phyloP scores from a whole-genome alignment of 305 asterid species.

The Rubia balearica region DNA sequence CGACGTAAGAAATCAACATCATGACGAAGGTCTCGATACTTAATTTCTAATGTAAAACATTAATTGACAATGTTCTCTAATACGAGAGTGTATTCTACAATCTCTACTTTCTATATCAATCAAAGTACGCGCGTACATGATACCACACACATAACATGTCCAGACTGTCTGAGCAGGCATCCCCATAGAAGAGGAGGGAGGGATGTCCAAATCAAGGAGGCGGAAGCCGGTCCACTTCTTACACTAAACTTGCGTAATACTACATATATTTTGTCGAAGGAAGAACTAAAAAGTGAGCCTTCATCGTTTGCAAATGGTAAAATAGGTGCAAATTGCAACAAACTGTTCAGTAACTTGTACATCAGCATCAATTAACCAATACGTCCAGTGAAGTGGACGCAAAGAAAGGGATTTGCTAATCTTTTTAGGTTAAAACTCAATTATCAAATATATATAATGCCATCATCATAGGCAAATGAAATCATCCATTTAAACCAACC shows the following conservation, averaged over 20 bases:
- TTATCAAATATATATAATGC: neutral
- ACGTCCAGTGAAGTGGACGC: slow-evolving; percentile 79
- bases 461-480: slow-evolving; percentile 1
- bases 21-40: too few relatives aligned
- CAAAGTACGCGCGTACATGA: too few relatives aligned
- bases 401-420: slow-evolving; percentile 44
- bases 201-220: slow-evolving; percentile 24
- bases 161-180: too few relatives aligned
- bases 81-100: too few relatives aligned
- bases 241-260: slow-evolving; percentile 4
- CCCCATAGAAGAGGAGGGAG: slow-evolving; percentile 13
- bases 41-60: too few relatives aligned
- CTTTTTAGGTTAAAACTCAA: slow-evolving; percentile 19
- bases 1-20: too few relatives aligned
- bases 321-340: slow-evolving; percentile 30
- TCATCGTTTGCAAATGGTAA: neutral
- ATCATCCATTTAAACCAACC: slow-evolving; percentile 15
- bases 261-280: too few relatives aligned
- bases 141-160: too few relatives aligned
- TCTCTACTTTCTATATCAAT: too few relatives aligned
- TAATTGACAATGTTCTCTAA: too few relatives aligned
- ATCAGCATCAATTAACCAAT: slow-evolving; percentile 66
- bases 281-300: too few relatives aligned
- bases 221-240: slow-evolving; percentile 15
- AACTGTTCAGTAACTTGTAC: slow-evolving; percentile 26